Evolutionary conservation across 2,329 filamentous ascomycete genomes (phyloP).

Genomic region (Epichloe brachyelytri): DNA sequence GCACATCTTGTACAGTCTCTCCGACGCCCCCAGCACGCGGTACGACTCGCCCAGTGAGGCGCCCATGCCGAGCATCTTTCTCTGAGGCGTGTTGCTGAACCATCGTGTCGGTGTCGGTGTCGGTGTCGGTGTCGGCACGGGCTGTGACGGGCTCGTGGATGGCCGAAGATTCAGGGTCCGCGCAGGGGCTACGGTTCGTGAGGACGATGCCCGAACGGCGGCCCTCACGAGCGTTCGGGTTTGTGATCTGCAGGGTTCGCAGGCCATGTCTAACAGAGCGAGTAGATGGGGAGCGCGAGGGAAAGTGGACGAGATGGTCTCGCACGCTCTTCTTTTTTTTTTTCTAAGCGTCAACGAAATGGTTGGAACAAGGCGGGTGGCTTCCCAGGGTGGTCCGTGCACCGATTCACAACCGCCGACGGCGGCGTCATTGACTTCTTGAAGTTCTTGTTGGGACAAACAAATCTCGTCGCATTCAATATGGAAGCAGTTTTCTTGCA

Average conservation of each 20-base stretch:
- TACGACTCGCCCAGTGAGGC: constrained; percentile 39
- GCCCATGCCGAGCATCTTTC: constrained; percentile 21
- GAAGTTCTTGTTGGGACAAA: not conserved
- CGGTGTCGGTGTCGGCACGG: constrained; percentile 7
- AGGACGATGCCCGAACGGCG: constrained; percentile 17
- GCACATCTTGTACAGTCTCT: constrained; percentile 67
- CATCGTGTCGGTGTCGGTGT: constrained; percentile 14
- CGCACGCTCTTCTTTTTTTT: too few species aligned
- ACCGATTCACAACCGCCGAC: not conserved
- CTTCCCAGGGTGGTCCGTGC: constrained; percentile 1
- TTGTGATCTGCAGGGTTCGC: constrained; percentile 34
- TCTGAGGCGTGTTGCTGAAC: constrained; percentile 24
- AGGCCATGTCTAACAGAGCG: constrained; percentile 25
- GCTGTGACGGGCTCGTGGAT: not conserved
- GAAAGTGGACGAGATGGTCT: too few species aligned
- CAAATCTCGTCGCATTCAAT: not conserved
- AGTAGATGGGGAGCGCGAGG: too few species aligned
- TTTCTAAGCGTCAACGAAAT: not conserved
- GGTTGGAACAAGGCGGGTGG: not conserved
- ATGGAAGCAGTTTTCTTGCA: not conserved
- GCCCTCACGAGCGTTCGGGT: constrained; percentile 26
- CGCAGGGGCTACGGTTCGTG: constrained; percentile 13
- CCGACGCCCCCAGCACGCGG: constrained; percentile 65
- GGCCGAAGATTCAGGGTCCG: constrained; percentile 6
- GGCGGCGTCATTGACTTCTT: constrained; percentile 1